Percentiles rank a stretch among this genome's conserved stretches.
phyloP scores from a whole-genome alignment of 192 early-diverging fungal genomes.

The Endogone sp. region DNA sequence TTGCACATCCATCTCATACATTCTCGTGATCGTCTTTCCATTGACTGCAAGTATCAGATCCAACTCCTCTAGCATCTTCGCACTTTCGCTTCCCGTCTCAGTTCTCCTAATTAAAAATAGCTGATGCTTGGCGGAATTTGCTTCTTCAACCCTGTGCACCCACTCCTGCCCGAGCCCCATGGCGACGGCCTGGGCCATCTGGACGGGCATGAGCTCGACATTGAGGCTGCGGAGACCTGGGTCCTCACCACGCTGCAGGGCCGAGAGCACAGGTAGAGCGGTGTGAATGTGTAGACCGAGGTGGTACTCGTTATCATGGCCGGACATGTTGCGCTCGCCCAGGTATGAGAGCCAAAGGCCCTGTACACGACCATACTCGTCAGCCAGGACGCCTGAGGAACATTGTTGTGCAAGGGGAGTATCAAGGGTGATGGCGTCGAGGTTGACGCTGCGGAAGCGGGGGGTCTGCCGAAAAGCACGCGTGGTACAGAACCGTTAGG shows the following conservation, averaged over 20 bases:
- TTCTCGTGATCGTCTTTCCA: slow-evolving; percentile 55
- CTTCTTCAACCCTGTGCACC: slow-evolving; percentile 53
- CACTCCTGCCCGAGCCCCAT: slow-evolving; percentile 57
- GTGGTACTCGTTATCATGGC: slow-evolving; percentile 61
- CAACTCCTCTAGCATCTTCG: slow-evolving; percentile 53
- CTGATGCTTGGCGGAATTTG: slow-evolving; percentile 45
- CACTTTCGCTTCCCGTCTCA: slow-evolving; percentile 54
- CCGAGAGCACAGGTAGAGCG: slow-evolving; percentile 48
- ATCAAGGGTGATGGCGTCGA: slow-evolving; percentile 79
- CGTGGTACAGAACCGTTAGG: neutral
- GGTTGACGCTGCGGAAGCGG: slow-evolving; percentile 66
- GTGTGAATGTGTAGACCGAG: slow-evolving; percentile 51
- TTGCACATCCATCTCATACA: slow-evolving; percentile 61
- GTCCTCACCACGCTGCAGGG: slow-evolving; percentile 40
- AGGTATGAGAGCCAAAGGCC: slow-evolving; percentile 74
- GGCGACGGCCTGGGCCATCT: slow-evolving; percentile 53
- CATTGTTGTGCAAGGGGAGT: slow-evolving; percentile 81
- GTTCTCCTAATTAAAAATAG: slow-evolving; percentile 57
- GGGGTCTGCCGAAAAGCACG: slow-evolving; percentile 33
- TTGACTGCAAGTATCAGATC: slow-evolving; percentile 70
- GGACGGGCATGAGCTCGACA: slow-evolving; percentile 53
- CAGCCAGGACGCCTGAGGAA: slow-evolving; percentile 66
- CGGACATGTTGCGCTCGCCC: slow-evolving; percentile 64
- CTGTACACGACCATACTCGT: slow-evolving; percentile 60
- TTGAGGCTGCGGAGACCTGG: slow-evolving; percentile 55